Evolutionary conservation across 441 rosid species (phyloP).

Genomic region (Euphorbia corollata): DNA sequence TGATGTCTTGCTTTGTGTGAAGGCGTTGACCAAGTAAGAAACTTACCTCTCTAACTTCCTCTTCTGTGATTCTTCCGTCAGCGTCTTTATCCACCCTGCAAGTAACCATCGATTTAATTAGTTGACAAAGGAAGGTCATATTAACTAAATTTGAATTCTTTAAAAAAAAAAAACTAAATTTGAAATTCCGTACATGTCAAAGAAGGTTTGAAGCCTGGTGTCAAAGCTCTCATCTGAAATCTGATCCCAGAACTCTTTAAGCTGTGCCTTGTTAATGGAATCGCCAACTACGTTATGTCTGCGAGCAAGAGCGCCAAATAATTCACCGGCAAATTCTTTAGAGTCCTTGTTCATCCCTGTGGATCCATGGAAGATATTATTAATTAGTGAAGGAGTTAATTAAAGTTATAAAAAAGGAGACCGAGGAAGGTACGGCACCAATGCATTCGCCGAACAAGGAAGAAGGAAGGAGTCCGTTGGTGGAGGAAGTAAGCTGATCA

Average conservation of each 20-base stretch:
- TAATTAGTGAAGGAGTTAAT: too few relatives aligned
- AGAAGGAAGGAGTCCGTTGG: conserved; percentile 47
- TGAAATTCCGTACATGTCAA: conserved; percentile 56
- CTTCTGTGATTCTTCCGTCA: conserved; percentile 75
- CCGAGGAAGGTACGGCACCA: conserved; percentile 28
- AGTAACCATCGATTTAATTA: conserved; percentile 4
- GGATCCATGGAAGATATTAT: not conserved
- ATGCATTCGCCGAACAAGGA: conserved; percentile 74
- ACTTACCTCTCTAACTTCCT: conserved; percentile 76
- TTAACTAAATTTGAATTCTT: not conserved
- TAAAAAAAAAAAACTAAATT: not conserved
- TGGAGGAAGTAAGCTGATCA: conserved; percentile 41
- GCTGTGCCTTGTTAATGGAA: conserved; percentile 55
- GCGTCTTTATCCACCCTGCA: conserved; percentile 86
- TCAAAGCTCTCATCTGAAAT: conserved; percentile 79
- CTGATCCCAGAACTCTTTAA: conserved; percentile 65
- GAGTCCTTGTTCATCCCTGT: conserved; percentile 86
- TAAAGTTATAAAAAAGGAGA: too few relatives aligned
- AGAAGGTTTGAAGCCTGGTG: conserved; percentile 75
- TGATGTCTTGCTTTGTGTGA: not conserved
- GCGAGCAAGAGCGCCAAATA: conserved; percentile 62
- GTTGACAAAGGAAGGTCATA: too few relatives aligned
- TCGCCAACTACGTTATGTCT: conserved; percentile 53
- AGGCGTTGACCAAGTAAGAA: not conserved
- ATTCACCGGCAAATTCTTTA: conserved; percentile 67